Evolutionary conservation across 805 yeast genomes (phyloP), one percentile per base, ranked within the genome.

Genomic region (Candida ipomoeae): DNA sequence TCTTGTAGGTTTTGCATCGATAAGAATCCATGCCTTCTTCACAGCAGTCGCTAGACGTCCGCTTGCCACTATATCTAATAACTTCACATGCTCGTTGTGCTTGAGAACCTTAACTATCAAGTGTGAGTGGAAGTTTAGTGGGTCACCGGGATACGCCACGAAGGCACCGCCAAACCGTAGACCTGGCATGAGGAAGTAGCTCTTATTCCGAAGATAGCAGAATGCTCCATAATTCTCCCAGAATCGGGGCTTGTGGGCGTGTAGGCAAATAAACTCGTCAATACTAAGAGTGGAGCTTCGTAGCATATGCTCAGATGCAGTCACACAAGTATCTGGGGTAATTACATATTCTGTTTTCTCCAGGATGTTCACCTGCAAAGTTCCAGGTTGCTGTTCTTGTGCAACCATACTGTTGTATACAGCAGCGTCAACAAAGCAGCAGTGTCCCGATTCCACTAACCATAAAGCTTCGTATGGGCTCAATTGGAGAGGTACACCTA

Each of bases 91-190:
- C 15, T 50, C 68, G 17, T 73, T 71, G 23, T 66, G 68, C 0
- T 83, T 73, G 23, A 54, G 39, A 18, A 50, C 54, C 44, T 80
- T 79, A 2, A 88, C 86, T 5, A 88, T 84, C 55, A 83, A 74
- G 65, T 92, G 97, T 2, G 97, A 87, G 67, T 92, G 99, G 61
- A 82, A 94, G 43, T 94, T 67, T 48, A 92, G 70, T 6, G 98
- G 96, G 63, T 92, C 99, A 1, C 97, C 98, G 0, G 97, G 98
- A 56, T 92, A 92, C 1, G 91, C 90, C 50, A 94, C 80, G 60
- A 82, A 90, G 48, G 82, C 82, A 5, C 96, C 95, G 2, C 99
- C 99, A 66, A 91, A 92, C 51, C 96, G 77, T 32, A 90, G 70
- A 0, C 99, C 99, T 0, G 98, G 97, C 32, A 89, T 76, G 15